These are phyloP conservation scores for Wallemia ichthyophaga DNA, from an alignment of 1,284 basidiomycete species.

Conservation along the genomic window DNA sequence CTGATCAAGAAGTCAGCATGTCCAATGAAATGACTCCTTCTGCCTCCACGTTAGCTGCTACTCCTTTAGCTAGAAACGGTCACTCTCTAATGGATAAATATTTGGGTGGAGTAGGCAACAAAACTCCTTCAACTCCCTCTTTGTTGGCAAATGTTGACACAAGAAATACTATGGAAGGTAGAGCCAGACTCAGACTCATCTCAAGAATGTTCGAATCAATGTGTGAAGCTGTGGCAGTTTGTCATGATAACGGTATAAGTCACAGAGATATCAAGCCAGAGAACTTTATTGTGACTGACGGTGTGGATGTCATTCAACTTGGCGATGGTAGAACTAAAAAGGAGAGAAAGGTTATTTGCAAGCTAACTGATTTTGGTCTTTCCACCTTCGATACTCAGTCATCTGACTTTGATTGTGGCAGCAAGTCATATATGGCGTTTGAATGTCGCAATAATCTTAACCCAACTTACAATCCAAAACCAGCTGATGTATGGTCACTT, in stretches of 20 bases:
- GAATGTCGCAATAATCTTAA: constrained; percentile 94
- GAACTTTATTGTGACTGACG: constrained; percentile 76
- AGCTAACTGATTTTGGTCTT: constrained; percentile 88
- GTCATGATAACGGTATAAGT: constrained; percentile 68
- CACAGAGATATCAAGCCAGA: constrained; percentile 97
- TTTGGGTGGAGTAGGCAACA: constrained; percentile 14
- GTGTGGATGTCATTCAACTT: constrained; percentile 21
- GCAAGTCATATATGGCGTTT: constrained; percentile 97
- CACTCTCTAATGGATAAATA: constrained; percentile 8
- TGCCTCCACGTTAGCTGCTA: neutral
- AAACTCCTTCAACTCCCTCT: constrained; percentile 74
- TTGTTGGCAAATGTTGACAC: constrained; percentile 55
- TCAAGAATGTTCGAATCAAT: constrained; percentile 92
- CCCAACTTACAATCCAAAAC: constrained; percentile 67
- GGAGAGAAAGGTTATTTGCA: constrained; percentile 27
- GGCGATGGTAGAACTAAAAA: constrained; percentile 17
- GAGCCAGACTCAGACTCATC: constrained; percentile 61
- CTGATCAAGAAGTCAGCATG: neutral
- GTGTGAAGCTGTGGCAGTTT: constrained; percentile 91
- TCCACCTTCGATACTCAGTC: constrained; percentile 65
- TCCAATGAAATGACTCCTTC: neutral
- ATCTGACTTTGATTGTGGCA: constrained; percentile 92
- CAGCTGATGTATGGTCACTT: constrained; percentile 93
- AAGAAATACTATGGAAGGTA: constrained; percentile 50
- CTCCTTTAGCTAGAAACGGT: constrained; percentile 4